Evolutionary conservation across 345 rosid species (phyloP).

Genomic region (Gossypium longicalyx): DNA sequence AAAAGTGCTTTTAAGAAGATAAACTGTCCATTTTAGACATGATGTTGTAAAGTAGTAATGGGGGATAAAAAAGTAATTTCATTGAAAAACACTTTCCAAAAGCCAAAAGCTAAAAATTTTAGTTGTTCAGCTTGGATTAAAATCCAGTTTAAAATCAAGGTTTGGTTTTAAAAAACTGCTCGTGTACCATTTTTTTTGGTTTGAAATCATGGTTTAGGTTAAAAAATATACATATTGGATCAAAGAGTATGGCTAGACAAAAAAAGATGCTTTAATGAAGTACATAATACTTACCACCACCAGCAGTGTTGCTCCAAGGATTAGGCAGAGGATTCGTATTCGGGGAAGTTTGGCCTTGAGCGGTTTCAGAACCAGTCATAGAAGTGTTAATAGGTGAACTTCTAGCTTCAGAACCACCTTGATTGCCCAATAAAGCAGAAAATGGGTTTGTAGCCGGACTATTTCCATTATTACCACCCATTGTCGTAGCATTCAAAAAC

Average conservation of each 20-base stretch:
- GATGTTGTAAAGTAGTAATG: too few species aligned
- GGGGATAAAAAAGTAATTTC: too few species aligned
- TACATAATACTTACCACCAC: constrained; percentile 36
- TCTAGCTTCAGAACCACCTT: constrained; percentile 39
- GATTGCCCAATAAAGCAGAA: constrained; percentile 54
- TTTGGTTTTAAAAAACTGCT: too few species aligned
- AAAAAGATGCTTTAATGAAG: not conserved
- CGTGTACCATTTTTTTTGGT: too few species aligned
- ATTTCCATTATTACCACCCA: constrained; percentile 56
- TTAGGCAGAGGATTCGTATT: constrained; percentile 84
- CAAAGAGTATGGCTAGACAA: constrained; percentile 7
- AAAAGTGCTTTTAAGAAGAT: too few species aligned
- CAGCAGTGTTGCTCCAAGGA: constrained; percentile 62
- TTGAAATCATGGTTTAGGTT: not conserved
- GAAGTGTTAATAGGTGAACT: constrained; percentile 46
- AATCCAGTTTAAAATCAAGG: too few species aligned
- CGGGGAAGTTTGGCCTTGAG: constrained; percentile 54
- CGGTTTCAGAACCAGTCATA: constrained; percentile 38
- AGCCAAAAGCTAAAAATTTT: too few species aligned
- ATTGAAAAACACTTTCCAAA: too few species aligned
- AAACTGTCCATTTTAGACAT: too few species aligned
- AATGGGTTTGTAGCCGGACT: constrained; percentile 52
- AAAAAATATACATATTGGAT: not conserved
- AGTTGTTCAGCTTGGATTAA: too few species aligned
- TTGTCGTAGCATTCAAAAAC: constrained; percentile 68